Evolutionary conservation across 257 asterid genomes (phyloP).

Genomic region (Eustoma russellianum): DNA sequence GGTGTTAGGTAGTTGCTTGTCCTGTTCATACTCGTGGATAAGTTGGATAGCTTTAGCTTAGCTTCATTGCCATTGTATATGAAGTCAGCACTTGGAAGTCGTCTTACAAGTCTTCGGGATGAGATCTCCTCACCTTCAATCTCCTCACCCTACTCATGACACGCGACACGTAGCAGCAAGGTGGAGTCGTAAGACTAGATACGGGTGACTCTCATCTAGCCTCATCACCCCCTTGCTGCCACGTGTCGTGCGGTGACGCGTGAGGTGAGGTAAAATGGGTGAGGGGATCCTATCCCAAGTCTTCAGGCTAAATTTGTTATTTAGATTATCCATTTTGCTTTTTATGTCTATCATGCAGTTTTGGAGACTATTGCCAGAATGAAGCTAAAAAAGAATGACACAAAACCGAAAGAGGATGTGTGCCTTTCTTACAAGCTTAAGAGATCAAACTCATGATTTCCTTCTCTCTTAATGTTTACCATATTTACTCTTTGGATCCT

Average conservation of each 20-base stretch:
- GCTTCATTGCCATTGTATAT: background rate
- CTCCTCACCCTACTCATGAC: no score
- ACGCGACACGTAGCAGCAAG: no score
- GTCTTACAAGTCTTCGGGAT: background rate
- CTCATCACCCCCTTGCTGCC: no score
- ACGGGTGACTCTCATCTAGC: no score
- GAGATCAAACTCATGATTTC: background rate
- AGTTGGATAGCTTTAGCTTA: background rate
- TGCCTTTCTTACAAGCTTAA: conserved; percentile 15
- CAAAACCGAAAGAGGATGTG: conserved; percentile 46
- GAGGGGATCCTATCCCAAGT: no score
- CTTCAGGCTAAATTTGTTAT: background rate
- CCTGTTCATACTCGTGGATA: background rate
- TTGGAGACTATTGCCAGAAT: conserved; percentile 85
- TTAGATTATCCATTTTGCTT: conserved; percentile 3
- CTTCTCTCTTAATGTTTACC: background rate
- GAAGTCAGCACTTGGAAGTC: background rate
- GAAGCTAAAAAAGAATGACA: conserved; percentile 71
- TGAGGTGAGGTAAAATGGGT: no score
- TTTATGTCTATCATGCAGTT: conserved; percentile 57
- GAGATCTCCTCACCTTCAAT: no score
- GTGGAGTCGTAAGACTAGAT: no score
- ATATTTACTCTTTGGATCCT: conserved; percentile 36
- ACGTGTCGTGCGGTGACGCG: no score
- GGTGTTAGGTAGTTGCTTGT: no score